Base-by-base conservation (phyloP, 1,284 basidiomycete species). In the Fomitiporia mediterranea region DNA sequence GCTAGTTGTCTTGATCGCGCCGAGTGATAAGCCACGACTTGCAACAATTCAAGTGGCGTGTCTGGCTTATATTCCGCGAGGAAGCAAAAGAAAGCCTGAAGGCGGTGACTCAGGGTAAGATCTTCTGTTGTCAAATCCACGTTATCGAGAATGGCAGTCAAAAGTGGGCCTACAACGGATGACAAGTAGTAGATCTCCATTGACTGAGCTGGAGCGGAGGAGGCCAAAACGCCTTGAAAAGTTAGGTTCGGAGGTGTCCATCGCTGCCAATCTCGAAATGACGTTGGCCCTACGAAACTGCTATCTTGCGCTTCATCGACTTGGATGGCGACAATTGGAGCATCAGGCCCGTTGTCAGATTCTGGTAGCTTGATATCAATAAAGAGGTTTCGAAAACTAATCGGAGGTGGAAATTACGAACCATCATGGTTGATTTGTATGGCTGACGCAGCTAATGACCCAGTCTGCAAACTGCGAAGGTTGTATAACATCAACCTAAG, bases 11-110 rank as follows among this genome's bases (percentile, higher is more conserved):
- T 73, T n/a, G 82, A 75, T 51, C 67, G 73, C 4, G 77, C 65
- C 0, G 80, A 77, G 52, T 84, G 82, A 64, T 86, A 84, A 2
- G 86, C 87, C 19, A 84, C 71, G 34, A 90, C 76, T 60, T 86
- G 80, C 5, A 93, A 74, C 0, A 89, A 59, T 66, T 91, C 88
- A 25, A 82, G 72, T 61, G 85, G 83, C 0, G 79, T 73, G 64
- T 91, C 89, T 0, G 79, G 74, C 65, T 91, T 91, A 34, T 74
- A 70, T 11, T 72, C 71, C 13, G 82, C 68, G n/a, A 91, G 75
- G 19, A 79, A 69, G n/a, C 73, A 68, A 19, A 91, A 65, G 8
- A 91, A 68, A 9, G 75, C 74, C 60, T 80, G 76, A 42, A 89
- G 74, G 7, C 78, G 76, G 61, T 83, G 72, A n/a, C 78, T 66